Evolutionary conservation across 1,284 basidiomycete species (phyloP).

Genomic region (Leccinum brunneo-olivaceum): DNA sequence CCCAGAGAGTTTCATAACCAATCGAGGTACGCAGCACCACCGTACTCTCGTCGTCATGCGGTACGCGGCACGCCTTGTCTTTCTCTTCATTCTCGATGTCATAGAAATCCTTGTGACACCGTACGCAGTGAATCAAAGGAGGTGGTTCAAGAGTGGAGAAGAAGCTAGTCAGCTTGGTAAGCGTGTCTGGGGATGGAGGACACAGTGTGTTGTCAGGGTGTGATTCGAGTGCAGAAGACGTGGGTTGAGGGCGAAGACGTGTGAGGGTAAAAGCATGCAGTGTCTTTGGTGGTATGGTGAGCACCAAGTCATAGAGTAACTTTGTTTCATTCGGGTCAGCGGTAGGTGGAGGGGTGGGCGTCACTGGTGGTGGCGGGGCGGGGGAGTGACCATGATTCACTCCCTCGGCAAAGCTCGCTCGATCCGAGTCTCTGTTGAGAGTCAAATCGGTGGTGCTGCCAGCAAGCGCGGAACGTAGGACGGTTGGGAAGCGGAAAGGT

Average conservation of each 20-base stretch:
- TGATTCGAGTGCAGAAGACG: background rate
- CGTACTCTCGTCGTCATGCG: slow-evolving; percentile 50
- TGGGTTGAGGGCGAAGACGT: slow-evolving; percentile 33
- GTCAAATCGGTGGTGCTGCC: slow-evolving; percentile 19
- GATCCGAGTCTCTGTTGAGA: slow-evolving; percentile 13
- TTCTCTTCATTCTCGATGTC: slow-evolving; percentile 47
- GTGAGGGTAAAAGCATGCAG: slow-evolving; percentile 57
- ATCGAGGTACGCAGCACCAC: slow-evolving; percentile 39
- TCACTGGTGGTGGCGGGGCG: slow-evolving; percentile 17
- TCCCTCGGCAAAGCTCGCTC: slow-evolving; percentile 7
- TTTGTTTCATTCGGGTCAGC: slow-evolving; percentile 18
- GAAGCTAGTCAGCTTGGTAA: slow-evolving; percentile 45
- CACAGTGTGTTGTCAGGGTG: slow-evolving; percentile 14
- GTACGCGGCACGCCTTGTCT: slow-evolving; percentile 47
- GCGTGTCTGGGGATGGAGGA: slow-evolving; percentile 25
- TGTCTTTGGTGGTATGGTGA: slow-evolving; percentile 57
- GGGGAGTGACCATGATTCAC: slow-evolving; percentile 2
- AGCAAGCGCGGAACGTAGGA: slow-evolving; percentile 18
- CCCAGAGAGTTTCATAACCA: slow-evolving; percentile 52
- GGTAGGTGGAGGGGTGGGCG: slow-evolving; percentile 21
- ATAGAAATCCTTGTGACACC: slow-evolving; percentile 61
- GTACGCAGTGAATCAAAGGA: slow-evolving; percentile 60
- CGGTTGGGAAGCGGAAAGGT: slow-evolving; percentile 23
- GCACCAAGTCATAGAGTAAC: slow-evolving; percentile 45
- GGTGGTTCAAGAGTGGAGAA: slow-evolving; percentile 57